Base-by-base conservation (phyloP, 768 basidiomycete species). In the Mycena olivaceomarginata region DNA sequence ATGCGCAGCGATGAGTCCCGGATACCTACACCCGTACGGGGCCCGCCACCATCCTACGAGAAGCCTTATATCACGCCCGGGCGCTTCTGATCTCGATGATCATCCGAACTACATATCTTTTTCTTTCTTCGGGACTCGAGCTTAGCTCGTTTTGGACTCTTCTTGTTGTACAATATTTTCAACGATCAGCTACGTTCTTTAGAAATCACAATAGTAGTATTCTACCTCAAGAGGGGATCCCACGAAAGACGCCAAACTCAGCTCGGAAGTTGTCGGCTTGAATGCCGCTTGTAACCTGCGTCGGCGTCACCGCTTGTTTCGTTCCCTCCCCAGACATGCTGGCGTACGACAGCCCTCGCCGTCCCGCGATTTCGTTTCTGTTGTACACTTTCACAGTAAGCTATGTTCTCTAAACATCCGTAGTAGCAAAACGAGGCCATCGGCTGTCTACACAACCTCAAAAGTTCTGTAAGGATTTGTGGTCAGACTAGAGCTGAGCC, bases 11-110 rank as follows among this genome's bases (percentile, higher is more conserved):
- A 57, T 10, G 57, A 8, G 9, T 13, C 37, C n/a, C 41, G 18
- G 45, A 41, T 63, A n/a, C 56, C 70, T 15, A n/a, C 39, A 2
- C 65, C 76, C 15, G 10, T 77, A 12, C 69, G 79, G 1, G 76
- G 78, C n/a, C 79, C 79, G 22, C 76, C 76, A 11, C 76, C 79
- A 0, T 45, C 64, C 37, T 80, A 80, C 70, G 67, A 75, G 22
- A 73, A 37, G 25, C 71, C 76, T 6, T 65, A 66, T 40, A 64
- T 40, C 25, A 39, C 20, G n/a, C 60, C 63, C 37, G 7, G 10
- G 13, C 62, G 18, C 20, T 72, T 76, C 22, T 76, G 43, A 72
- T 79, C 72, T 72, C 37, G 70, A 74, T 18, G 64, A 67, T 79
- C 39, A 15, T 37, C 39, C 43, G 71, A 45, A 65, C 57, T 48